Percentiles rank a stretch among this genome's conserved stretches.
Evolutionary conservation across 176 grass and related monocot genomes (phyloP).

Genomic region (Triticum dicoccoides): DNA sequence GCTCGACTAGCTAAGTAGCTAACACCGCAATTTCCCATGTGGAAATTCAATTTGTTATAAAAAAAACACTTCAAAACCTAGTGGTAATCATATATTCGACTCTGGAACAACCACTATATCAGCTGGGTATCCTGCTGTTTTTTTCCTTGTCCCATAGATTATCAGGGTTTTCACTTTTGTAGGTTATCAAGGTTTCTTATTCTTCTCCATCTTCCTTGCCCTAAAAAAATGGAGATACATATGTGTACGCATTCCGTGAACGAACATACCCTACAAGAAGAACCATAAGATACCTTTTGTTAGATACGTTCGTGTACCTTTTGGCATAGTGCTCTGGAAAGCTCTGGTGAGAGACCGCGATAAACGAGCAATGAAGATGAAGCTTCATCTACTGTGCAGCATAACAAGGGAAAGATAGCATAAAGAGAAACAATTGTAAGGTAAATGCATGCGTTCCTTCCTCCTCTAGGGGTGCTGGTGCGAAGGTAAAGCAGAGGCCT

Average conservation of each 20-base stretch:
- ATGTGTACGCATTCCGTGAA: not conserved
- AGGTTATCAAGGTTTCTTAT: not conserved
- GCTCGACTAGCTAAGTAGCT: not conserved
- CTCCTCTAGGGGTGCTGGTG: not conserved
- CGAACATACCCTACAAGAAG: not conserved
- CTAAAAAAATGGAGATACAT: not conserved
- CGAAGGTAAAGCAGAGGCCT: slow-evolving; percentile 40
- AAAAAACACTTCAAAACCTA: not conserved
- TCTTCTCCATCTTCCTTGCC: not conserved
- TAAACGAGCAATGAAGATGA: not conserved
- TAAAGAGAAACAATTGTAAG: not conserved
- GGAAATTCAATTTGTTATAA: not conserved
- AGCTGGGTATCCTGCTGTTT: no score
- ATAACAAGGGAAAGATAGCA: not conserved
- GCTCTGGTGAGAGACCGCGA: slow-evolving; percentile 2
- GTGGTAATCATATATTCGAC: not conserved
- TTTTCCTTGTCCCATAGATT: not conserved
- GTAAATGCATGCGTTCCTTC: not conserved
- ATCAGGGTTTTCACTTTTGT: not conserved
- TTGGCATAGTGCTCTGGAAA: slow-evolving; percentile 31
- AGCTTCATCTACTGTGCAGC: slow-evolving; percentile 5
- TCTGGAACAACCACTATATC: no score
- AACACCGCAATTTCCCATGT: not conserved
- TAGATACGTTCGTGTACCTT: slow-evolving; percentile 2
- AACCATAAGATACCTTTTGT: slow-evolving; percentile 10